Conservation (phyloP, 345 rosid genomes). For the Arabidopsis suecica region DNA sequence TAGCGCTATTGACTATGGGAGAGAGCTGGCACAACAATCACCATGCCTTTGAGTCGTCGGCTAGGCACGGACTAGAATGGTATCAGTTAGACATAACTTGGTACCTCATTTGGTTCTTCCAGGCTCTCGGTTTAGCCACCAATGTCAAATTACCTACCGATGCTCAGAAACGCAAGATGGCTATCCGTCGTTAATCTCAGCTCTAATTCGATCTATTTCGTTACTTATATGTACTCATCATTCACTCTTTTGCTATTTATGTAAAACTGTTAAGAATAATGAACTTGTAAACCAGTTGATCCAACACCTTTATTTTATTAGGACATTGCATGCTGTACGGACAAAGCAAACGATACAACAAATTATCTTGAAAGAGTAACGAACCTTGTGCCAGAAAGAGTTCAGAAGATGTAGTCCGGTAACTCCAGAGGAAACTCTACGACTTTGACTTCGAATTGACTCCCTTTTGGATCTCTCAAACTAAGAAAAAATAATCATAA, state of each 20-base stretch:
- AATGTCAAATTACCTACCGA: conserved; percentile 76
- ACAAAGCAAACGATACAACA: background rate
- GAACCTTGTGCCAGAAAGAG: conserved; percentile 15
- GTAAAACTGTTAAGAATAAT: background rate
- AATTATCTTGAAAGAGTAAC: conserved; percentile 12
- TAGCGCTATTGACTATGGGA: conserved; percentile 76
- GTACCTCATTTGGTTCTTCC: conserved; percentile 64
- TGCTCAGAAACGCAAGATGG: conserved; percentile 61
- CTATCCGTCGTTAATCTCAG: conserved; percentile 34
- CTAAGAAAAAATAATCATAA: conserved; percentile 40
- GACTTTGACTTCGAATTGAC: conserved; percentile 66
- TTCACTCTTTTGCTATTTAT: background rate
- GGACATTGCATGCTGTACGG: conserved; percentile 15
- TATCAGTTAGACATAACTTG: conserved; percentile 87
- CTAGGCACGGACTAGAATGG: conserved; percentile 87
- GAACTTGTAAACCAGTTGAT: conserved; percentile 16
- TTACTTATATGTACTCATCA: background rate
- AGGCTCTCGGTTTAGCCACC: conserved; percentile 70
- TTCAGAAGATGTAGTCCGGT: conserved; percentile 75
- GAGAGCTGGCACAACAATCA: conserved; percentile 97
- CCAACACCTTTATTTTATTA: background rate
- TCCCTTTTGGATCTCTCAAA: conserved; percentile 61
- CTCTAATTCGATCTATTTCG: conserved; percentile 2
- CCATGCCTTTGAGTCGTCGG: conserved; percentile 83
- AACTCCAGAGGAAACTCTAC: conserved; percentile 57